phyloP scores from a whole-genome alignment of 1,284 basidiomycete species.

The Wallemia ichthyophaga region DNA sequence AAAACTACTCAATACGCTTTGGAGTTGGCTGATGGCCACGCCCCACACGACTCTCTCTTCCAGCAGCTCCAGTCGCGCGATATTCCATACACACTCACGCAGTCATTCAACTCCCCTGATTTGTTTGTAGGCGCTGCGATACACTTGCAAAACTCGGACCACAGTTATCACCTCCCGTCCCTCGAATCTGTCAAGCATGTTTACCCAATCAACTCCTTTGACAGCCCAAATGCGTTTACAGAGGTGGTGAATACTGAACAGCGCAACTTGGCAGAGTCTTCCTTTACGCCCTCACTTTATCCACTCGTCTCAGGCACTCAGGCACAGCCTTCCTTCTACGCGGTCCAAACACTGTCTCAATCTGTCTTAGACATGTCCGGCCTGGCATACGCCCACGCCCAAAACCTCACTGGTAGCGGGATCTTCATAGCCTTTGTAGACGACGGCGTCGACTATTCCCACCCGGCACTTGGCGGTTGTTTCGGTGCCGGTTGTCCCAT shows the following conservation, averaged over 20 bases:
- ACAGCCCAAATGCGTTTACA: not conserved
- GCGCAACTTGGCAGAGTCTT: too few species aligned
- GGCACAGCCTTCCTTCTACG: not conserved
- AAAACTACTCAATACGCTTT: not conserved
- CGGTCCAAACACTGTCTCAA: not conserved
- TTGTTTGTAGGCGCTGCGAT: not conserved
- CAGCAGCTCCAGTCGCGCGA: not conserved
- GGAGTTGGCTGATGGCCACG: not conserved
- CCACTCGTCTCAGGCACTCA: conserved; percentile 1
- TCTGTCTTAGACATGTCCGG: not conserved
- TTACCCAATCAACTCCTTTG: not conserved
- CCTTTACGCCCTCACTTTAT: not conserved
- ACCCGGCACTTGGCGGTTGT: not conserved
- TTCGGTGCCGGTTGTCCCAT: not conserved
- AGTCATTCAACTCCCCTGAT: not conserved
- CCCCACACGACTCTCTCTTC: not conserved
- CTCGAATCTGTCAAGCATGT: not conserved
- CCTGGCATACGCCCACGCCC: not conserved
- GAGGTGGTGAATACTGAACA: too few species aligned
- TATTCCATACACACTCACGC: not conserved
- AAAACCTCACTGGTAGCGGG: not conserved
- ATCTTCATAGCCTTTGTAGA: not conserved
- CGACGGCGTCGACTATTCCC: not conserved
- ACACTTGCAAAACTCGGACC: not conserved
- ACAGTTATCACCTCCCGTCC: not conserved